phyloP scores from a whole-genome alignment of 495 filamentous ascomycete species.

The Lophium mytilinum region DNA sequence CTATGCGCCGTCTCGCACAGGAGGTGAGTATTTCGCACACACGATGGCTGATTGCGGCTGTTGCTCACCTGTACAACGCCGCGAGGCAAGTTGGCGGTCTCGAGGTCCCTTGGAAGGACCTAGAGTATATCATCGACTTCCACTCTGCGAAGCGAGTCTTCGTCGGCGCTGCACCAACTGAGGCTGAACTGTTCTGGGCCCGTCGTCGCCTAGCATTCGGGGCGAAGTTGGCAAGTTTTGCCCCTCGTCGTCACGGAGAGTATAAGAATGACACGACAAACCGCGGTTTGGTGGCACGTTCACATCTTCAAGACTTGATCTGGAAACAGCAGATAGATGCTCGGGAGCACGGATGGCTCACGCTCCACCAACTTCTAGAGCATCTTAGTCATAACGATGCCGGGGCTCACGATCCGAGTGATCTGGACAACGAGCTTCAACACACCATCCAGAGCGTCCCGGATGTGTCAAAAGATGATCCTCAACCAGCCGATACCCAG shows the following conservation, averaged over 20 bases:
- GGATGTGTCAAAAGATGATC: too few relatives aligned
- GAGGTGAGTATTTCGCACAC: background rate
- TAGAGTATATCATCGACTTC: slow-evolving; percentile 7
- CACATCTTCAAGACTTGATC: slow-evolving; percentile 1
- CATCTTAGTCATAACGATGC: background rate
- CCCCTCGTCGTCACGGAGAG: background rate
- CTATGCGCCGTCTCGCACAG: background rate
- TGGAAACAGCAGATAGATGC: background rate
- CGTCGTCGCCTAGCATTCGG: background rate
- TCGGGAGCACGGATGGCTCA: slow-evolving; percentile 1
- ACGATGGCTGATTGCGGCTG: slow-evolving; percentile 2
- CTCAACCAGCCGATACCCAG: too few relatives aligned
- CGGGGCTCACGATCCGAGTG: background rate
- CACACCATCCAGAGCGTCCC: too few relatives aligned
- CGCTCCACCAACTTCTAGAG: slow-evolving; percentile 5
- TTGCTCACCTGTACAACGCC: slow-evolving; percentile 14
- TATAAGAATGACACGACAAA: background rate
- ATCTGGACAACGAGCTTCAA: too few relatives aligned
- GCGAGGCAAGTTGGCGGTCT: slow-evolving; percentile 1
- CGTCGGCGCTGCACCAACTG: background rate
- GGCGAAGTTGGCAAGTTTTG: background rate
- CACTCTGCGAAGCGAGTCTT: slow-evolving; percentile 5
- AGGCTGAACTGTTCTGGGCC: background rate
- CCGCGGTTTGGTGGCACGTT: background rate
- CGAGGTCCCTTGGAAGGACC: slow-evolving; percentile 3